phyloP scores from a whole-genome alignment of 345 rosid genomes.

The Diplotaxis tenuifolia region DNA sequence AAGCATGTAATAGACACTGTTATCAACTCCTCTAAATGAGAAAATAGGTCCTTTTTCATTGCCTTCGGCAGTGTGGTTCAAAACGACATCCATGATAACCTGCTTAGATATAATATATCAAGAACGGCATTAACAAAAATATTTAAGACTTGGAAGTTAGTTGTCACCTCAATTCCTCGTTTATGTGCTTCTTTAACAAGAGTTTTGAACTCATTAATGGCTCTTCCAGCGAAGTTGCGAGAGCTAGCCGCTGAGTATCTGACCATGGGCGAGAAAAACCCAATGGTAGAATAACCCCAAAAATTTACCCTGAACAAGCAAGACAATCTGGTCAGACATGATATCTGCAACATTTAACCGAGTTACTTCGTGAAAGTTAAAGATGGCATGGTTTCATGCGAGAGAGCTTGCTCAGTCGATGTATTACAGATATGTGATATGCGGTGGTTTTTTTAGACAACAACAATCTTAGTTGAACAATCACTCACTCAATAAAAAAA shows the following conservation, averaged over 20 bases:
- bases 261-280: slow-evolving; percentile 88
- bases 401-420: background rate
- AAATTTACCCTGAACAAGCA: slow-evolving; percentile 74
- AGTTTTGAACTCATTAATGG: slow-evolving; percentile 79
- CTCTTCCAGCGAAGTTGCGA: slow-evolving; percentile 57
- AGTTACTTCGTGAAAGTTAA: background rate
- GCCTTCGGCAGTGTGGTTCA: slow-evolving; percentile 99
- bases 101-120: slow-evolving; percentile 43
- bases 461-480: slow-evolving; percentile 6
- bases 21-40: slow-evolving; percentile 91
- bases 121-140: slow-evolving; percentile 21
- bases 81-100: slow-evolving; percentile 94
- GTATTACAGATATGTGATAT: slow-evolving; percentile 5
- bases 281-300: slow-evolving; percentile 96
- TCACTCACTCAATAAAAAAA: background rate
- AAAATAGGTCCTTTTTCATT: slow-evolving; percentile 85
- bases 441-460: background rate
- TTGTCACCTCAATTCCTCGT: slow-evolving; percentile 86
- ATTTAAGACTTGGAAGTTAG: slow-evolving; percentile 21
- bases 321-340: slow-evolving; percentile 22
- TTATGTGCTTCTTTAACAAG: slow-evolving; percentile 92
- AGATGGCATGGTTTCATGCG: slow-evolving; percentile 8
- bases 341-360: slow-evolving; percentile 3
- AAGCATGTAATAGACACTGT: slow-evolving; percentile 90
- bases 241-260: slow-evolving; percentile 77